A percentile compares a stretch with the other conserved stretches of the same genome.
Conservation (phyloP, 2,329 filamentous ascomycete species). For the Ceratocystis albifundus region DNA sequence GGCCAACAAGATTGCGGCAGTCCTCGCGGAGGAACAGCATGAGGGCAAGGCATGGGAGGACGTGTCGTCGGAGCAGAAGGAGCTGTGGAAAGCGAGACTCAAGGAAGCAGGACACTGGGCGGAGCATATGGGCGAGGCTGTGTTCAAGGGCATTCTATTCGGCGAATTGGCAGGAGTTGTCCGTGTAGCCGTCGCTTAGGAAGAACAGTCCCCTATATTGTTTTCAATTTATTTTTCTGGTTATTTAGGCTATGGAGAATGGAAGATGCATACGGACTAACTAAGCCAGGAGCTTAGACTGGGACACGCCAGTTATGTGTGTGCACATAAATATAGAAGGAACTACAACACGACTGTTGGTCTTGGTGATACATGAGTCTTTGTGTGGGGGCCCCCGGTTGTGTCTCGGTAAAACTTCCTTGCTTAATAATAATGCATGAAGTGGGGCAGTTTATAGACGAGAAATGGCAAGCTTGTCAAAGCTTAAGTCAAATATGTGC, state of each 20-base stretch:
- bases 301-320: too few relatives aligned
- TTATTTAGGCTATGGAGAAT: not conserved
- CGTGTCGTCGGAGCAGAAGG: slow-evolving; percentile 49
- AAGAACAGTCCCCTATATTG: not conserved
- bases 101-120: slow-evolving; percentile 64
- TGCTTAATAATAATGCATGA: too few relatives aligned
- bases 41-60: slow-evolving; percentile 60
- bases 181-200: slow-evolving; percentile 38
- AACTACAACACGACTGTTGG: too few relatives aligned
- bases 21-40: slow-evolving; percentile 39
- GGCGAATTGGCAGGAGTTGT: slow-evolving; percentile 56
- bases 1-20: slow-evolving; percentile 26
- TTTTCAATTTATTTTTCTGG: not conserved
- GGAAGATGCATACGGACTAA: too few relatives aligned
- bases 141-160: slow-evolving; percentile 69
- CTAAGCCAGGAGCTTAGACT: too few relatives aligned
- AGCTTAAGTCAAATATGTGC: too few relatives aligned
- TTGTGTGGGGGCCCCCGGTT: too few relatives aligned
- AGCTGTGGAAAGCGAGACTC: slow-evolving; percentile 58
- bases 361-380: too few relatives aligned
- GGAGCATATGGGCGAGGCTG: slow-evolving; percentile 63
- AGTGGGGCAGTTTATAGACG: too few relatives aligned
- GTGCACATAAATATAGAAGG: too few relatives aligned
- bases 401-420: too few relatives aligned
- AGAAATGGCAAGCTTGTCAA: too few relatives aligned